Evolutionary conservation across 2,329 filamentous ascomycete species (phyloP).

Genomic region (Diaporthe humulicola): DNA sequence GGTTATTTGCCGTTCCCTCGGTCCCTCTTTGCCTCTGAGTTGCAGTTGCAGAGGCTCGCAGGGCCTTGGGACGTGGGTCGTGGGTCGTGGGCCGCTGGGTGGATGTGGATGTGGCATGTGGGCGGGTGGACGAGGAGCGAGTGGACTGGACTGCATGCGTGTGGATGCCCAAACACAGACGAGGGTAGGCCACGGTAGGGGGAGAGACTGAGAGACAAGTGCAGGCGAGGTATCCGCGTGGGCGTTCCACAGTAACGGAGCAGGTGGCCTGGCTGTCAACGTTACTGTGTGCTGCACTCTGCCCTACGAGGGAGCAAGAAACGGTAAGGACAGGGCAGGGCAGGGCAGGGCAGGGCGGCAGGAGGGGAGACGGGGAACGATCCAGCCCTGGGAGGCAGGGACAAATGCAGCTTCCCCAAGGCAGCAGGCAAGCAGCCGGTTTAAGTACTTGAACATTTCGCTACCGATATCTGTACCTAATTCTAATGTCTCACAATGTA

Average conservation of each 20-base stretch:
- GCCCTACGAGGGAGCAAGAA: constrained; percentile 25
- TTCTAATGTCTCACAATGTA: too few relatives aligned
- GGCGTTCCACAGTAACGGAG: neutral
- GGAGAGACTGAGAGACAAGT: neutral
- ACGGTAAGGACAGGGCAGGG: constrained; percentile 6
- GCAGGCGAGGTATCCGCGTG: neutral
- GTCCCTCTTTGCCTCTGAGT: too few relatives aligned
- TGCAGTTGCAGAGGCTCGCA: neutral
- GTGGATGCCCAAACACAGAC: neutral
- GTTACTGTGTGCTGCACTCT: neutral
- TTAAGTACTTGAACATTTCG: too few relatives aligned
- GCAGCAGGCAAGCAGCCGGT: neutral
- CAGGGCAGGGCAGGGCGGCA: neutral
- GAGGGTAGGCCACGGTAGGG: neutral
- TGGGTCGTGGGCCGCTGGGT: constrained; percentile 5
- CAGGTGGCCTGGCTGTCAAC: neutral
- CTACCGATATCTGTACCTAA: too few relatives aligned
- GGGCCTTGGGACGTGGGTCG: neutral
- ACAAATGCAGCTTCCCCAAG: neutral
- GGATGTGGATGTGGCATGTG: neutral
- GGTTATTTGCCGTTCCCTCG: constrained; percentile 7
- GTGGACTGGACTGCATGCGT: too few relatives aligned
- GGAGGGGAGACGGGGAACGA: neutral
- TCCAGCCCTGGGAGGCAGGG: constrained; percentile 23
- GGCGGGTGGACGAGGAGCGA: too few relatives aligned